phyloP scores from a whole-genome alignment of 768 basidiomycete species.

The Dioszegia crocea region DNA sequence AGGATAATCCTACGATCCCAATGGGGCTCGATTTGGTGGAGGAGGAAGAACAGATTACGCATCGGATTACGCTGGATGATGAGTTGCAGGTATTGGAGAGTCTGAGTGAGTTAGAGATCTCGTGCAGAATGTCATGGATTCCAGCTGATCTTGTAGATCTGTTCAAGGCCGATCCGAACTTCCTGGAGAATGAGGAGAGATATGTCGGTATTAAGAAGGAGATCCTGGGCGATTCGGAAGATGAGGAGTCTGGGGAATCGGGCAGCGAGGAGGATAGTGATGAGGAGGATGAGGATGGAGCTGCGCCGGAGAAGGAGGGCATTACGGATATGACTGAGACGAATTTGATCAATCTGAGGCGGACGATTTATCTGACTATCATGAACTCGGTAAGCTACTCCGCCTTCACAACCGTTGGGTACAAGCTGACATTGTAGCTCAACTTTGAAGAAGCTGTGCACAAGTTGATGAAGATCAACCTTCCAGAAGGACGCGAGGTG shows the following conservation, averaged over 20 bases:
- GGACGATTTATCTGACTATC: slow-evolving; percentile 92
- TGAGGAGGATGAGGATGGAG: slow-evolving; percentile 60
- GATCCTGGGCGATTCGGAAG: slow-evolving; percentile 73
- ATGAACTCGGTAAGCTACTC: slow-evolving; percentile 71
- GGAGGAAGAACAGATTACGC: slow-evolving; percentile 96
- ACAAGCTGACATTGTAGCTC: slow-evolving; percentile 51
- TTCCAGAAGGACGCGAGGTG: slow-evolving; percentile 92
- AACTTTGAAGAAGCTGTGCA: slow-evolving; percentile 99
- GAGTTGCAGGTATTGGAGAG: slow-evolving; percentile 91
- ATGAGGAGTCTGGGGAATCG: slow-evolving; percentile 56
- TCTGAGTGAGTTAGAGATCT: slow-evolving; percentile 63
- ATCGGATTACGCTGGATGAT: slow-evolving; percentile 85
- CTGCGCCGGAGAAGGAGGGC: slow-evolving; percentile 71
- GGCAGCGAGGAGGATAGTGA: slow-evolving; percentile 57
- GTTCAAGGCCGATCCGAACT: slow-evolving; percentile 89
- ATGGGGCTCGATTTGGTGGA: slow-evolving; percentile 96
- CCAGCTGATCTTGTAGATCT: slow-evolving; percentile 59
- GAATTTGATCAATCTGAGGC: slow-evolving; percentile 88
- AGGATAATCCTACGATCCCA: slow-evolving; percentile 91
- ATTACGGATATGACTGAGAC: slow-evolving; percentile 94
- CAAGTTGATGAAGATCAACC: slow-evolving; percentile 87
- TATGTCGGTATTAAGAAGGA: slow-evolving; percentile 87
- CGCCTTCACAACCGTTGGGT: not conserved
- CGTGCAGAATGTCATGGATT: not conserved
- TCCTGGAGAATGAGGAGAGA: slow-evolving; percentile 84